phyloP scores from a whole-genome alignment of 495 filamentous ascomycete genomes.

The Daldinia loculata region DNA sequence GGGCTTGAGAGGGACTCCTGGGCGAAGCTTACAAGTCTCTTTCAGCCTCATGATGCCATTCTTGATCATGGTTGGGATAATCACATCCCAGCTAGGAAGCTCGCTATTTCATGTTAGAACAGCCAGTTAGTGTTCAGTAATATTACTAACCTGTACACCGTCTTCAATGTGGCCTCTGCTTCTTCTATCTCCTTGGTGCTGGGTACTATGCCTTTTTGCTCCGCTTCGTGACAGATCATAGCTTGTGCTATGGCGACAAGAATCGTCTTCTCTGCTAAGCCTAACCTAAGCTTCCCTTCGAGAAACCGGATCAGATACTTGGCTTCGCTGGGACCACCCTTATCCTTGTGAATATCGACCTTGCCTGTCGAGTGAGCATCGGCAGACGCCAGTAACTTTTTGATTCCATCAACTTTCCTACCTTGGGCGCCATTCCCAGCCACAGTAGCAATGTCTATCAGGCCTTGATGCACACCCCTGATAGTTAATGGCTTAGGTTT shows the following conservation, averaged over 20 bases:
- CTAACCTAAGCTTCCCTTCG: slow-evolving; percentile 91
- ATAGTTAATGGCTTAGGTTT: slow-evolving; percentile 92
- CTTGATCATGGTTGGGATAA: slow-evolving; percentile 87
- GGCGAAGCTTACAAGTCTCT: slow-evolving; percentile 89
- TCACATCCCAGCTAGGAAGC: slow-evolving; percentile 92
- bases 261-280: slow-evolving; percentile 90
- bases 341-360: slow-evolving; percentile 89
- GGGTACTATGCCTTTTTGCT: slow-evolving; percentile 69
- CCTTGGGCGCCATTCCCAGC: slow-evolving; percentile 88
- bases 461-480: slow-evolving; percentile 82
- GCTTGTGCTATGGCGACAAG: slow-evolving; percentile 89
- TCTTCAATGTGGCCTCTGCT: slow-evolving; percentile 85
- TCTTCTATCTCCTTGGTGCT: slow-evolving; percentile 78
- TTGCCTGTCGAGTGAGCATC: slow-evolving; percentile 76
- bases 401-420: slow-evolving; percentile 92
- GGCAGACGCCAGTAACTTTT: slow-evolving; percentile 88
- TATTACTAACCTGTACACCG: slow-evolving; percentile 78
- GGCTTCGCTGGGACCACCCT: slow-evolving; percentile 92
- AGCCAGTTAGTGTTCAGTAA: not conserved
- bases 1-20: slow-evolving; percentile 94
- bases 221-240: slow-evolving; percentile 80
- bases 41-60: slow-evolving; percentile 83
- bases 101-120: slow-evolving; percentile 63
- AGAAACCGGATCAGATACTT: slow-evolving; percentile 93
- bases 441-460: slow-evolving; percentile 87